These are phyloP conservation scores for Coemansia javaensis DNA, from an alignment of 192 early-diverging fungal genomes.

Conservation along the genomic window DNA sequence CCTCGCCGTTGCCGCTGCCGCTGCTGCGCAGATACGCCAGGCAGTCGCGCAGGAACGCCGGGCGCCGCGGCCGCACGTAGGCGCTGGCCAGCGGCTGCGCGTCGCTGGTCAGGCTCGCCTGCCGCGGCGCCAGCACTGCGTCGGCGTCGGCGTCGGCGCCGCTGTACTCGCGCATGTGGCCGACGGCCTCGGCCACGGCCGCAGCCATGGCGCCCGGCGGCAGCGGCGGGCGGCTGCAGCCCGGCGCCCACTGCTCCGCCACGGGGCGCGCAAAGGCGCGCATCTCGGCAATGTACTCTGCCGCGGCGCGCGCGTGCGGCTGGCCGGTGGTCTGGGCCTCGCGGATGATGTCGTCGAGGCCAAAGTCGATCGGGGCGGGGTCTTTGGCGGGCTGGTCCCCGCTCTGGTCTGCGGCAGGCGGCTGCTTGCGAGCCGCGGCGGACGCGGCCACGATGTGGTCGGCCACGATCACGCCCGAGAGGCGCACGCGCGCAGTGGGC, in stretches of 20 bases:
- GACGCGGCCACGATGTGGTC: constrained; percentile 9
- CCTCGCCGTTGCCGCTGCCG: not conserved
- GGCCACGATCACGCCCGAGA: constrained; percentile 38
- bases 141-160: not conserved
- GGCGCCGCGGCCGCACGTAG: constrained; percentile 36
- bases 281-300: constrained; percentile 27
- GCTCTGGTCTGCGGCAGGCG: not conserved
- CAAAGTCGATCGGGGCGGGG: constrained; percentile 24
- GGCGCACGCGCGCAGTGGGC: constrained; percentile 18
- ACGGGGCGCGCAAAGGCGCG: constrained; percentile 15
- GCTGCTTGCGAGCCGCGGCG: no score
- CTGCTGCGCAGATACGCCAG: constrained; percentile 23
- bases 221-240: not conserved
- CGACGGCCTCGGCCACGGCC: constrained; percentile 8
- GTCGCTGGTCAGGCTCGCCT: constrained; percentile 13
- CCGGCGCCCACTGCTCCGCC: constrained; percentile 4
- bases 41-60: constrained; percentile 37
- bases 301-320: constrained; percentile 15
- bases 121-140: constrained; percentile 23
- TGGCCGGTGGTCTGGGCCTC: constrained; percentile 11
- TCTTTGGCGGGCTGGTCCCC: not conserved
- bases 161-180: constrained; percentile 5
- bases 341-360: constrained; percentile 35
- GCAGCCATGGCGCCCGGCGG: not conserved
- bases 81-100: constrained; percentile 13